Evolutionary conservation across 768 basidiomycete genomes (phyloP), one percentile per base, ranked within the genome.

Genomic region (Lenzites betulinus): DNA sequence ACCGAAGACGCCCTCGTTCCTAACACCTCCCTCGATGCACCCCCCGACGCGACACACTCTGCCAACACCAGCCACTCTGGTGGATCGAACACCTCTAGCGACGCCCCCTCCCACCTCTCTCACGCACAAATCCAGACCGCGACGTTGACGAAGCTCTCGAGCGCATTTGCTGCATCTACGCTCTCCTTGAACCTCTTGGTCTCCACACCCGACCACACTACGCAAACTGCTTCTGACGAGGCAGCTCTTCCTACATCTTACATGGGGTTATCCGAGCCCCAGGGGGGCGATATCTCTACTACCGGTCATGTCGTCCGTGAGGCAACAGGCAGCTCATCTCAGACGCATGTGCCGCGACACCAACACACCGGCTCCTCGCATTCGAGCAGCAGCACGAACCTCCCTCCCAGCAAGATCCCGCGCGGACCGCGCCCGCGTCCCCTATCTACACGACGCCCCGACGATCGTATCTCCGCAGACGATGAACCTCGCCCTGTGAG

Each of bases 101-200:
- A 69, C 54, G 66, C 65, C 49, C 56, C 56, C 18, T 64, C 55
- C 18, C 44, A 59, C 33, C 42, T 61, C 56, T 67, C 67, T 33
- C 63, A 66, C 26, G 68, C 66, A 0, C 67, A 71, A 43, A 67
- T 71, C 20, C 68, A 67, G n/a, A 66, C 66, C n/a, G 70, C 70
- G 12, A 69, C 67, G 16, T 47, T 69, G 51, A 69, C 66, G 36
- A 71, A 69, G 50, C 63, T 71, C 22, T 54, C 63, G 3, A 66
- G 58, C 38, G 68, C 62, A n/a, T 63, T 59, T 23, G 58, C 62
- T 33, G 36, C 64, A 12, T 57, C 63, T 3, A 58, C 59, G 18
- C 58, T 44, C 16, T 58, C 59, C 3, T 23, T 63, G 25, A 61
- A 61, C 52, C 60, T 57, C 16, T 23, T 58, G 13, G 16, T 25